Conservation (phyloP, 2,329 filamentous ascomycete species). For the Huntiella abstrusa region DNA sequence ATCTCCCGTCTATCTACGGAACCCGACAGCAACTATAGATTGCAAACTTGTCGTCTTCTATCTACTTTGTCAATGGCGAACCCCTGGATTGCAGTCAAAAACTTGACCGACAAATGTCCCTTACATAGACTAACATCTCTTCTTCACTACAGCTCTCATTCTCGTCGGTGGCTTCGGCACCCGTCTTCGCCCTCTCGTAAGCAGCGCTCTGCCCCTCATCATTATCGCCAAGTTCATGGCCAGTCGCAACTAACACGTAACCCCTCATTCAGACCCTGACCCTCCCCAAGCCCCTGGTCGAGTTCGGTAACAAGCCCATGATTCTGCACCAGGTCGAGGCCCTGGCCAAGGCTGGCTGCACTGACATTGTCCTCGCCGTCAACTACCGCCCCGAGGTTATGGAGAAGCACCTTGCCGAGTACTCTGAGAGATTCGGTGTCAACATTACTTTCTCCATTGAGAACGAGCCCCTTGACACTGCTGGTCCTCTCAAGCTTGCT, state of each 20-base stretch:
- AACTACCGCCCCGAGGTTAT: conserved; percentile 98
- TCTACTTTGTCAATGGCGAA: background rate
- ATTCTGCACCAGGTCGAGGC: conserved; percentile 96
- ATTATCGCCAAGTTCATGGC: background rate
- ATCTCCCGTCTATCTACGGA: no score
- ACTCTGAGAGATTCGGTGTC: conserved; percentile 80
- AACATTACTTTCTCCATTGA: conserved; percentile 96
- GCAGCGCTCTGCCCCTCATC: conserved; percentile 16
- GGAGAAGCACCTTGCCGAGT: conserved; percentile 87
- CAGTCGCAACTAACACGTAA: conserved; percentile 1
- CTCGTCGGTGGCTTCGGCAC: conserved; percentile 98
- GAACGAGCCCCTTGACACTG: conserved; percentile 84
- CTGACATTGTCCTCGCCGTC: conserved; percentile 91
- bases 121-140: conserved; percentile 1
- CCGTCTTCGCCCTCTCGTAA: conserved; percentile 84
- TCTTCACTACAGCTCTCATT: conserved; percentile 56
- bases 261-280: conserved; percentile 56
- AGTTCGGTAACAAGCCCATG: conserved; percentile 98
- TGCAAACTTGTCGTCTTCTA: background rate
- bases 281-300: conserved; percentile 83
- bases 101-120: no score
- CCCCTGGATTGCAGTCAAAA: background rate
- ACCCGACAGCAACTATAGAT: no score
- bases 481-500: conserved; percentile 85
- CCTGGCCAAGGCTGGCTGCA: conserved; percentile 81